Evolutionary conservation across 2,329 filamentous ascomycete genomes (phyloP).

Genomic region (Xylaria sp.): DNA sequence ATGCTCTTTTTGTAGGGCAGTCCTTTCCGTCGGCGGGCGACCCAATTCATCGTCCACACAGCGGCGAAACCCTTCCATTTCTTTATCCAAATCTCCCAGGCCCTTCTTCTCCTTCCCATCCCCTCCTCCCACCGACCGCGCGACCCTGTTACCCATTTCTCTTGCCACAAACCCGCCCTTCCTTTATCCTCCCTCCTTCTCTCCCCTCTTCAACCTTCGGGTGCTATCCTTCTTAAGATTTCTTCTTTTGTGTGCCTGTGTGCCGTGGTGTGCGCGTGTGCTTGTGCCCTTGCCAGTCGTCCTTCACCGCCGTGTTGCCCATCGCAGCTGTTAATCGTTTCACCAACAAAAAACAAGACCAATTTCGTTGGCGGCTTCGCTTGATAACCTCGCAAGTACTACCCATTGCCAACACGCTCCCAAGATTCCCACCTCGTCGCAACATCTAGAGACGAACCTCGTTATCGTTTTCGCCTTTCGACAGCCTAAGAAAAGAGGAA

Average conservation of each 20-base stretch:
- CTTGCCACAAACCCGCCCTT: slow-evolving; percentile 48
- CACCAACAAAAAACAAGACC: slow-evolving; percentile 20
- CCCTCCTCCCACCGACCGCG: slow-evolving; percentile 42
- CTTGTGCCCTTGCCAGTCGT: slow-evolving; percentile 40
- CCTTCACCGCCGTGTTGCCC: slow-evolving; percentile 43
- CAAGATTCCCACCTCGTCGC: slow-evolving; percentile 34
- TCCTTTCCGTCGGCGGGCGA: neutral
- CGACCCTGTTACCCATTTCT: slow-evolving; percentile 34
- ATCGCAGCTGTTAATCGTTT: slow-evolving; percentile 43
- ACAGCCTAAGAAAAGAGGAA: slow-evolving; percentile 31
- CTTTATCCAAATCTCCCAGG: slow-evolving; percentile 36
- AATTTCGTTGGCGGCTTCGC: slow-evolving; percentile 37
- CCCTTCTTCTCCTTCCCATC: slow-evolving; percentile 47
- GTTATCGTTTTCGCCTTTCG: slow-evolving; percentile 16
- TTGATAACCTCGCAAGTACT: slow-evolving; percentile 32
- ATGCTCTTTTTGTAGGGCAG: neutral
- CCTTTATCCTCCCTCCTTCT: slow-evolving; percentile 48
- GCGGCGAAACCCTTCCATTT: slow-evolving; percentile 28
- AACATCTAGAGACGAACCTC: slow-evolving; percentile 29
- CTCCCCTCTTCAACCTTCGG: slow-evolving; percentile 50
- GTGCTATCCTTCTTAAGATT: slow-evolving; percentile 49
- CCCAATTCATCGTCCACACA: slow-evolving; percentile 11
- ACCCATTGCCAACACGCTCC: slow-evolving; percentile 19
- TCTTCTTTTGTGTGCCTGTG: slow-evolving; percentile 45
- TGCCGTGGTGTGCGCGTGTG: slow-evolving; percentile 39